Percentiles rank a stretch among this genome's conserved stretches.
Evolutionary conservation across 768 basidiomycete genomes (phyloP).

Genomic region (Tephrocybe rancida): DNA sequence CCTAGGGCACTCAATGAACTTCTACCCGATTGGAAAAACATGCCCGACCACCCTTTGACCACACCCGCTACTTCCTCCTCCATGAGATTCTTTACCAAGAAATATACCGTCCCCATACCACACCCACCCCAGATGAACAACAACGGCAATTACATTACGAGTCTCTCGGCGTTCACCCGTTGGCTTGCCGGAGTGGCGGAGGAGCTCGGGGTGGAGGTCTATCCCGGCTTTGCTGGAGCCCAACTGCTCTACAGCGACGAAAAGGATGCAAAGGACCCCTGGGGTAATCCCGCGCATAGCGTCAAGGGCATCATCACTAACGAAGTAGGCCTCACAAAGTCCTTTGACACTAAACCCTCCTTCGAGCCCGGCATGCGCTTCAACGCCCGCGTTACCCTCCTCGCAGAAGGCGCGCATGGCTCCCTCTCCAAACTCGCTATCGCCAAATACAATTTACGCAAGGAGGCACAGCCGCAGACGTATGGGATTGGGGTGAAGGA

Average conservation of each 20-base stretch:
- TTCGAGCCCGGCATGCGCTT: constrained; percentile 99
- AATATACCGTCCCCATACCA: constrained; percentile 75
- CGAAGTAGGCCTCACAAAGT: constrained; percentile 88
- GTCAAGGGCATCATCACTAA: constrained; percentile 88
- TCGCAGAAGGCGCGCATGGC: constrained; percentile 96
- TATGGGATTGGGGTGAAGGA: constrained; percentile 97
- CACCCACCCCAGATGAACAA: constrained; percentile 98
- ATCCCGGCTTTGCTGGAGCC: constrained; percentile 96
- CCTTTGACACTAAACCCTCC: constrained; percentile 74
- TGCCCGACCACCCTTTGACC: constrained; percentile 72
- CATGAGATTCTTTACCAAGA: constrained; percentile 86
- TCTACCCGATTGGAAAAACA: constrained; percentile 78
- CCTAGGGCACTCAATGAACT: constrained; percentile 90
- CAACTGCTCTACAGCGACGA: constrained; percentile 72
- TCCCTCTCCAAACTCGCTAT: constrained; percentile 83
- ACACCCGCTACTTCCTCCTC: constrained; percentile 75
- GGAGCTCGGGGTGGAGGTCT: constrained; percentile 87
- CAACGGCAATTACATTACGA: constrained; percentile 89
- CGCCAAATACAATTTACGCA: constrained; percentile 72
- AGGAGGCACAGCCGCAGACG: constrained; percentile 80
- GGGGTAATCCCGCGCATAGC: constrained; percentile 44
- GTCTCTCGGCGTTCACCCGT: constrained; percentile 83
- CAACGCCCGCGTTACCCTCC: constrained; percentile 85
- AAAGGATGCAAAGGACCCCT: constrained; percentile 38
- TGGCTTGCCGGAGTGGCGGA: constrained; percentile 92